phyloP scores from a whole-genome alignment of 2,329 filamentous ascomycete species.

The Tolypocladium ophioglossoides region DNA sequence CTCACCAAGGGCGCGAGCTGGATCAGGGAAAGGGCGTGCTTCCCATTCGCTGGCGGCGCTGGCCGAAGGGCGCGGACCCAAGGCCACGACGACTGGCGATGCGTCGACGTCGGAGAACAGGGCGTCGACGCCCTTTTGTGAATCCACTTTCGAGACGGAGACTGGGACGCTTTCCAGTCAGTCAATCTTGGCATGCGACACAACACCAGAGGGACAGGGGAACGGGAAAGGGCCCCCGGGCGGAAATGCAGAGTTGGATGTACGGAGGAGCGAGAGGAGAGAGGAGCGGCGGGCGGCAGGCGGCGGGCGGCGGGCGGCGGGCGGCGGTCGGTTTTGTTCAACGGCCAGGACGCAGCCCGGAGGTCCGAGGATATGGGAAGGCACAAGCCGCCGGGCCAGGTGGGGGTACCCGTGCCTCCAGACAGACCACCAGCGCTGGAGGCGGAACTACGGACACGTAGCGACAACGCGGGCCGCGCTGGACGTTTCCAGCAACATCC shows the following conservation, averaged over 20 bases:
- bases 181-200: not conserved
- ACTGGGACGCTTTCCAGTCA: not conserved
- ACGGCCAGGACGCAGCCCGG: not conserved
- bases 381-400: not conserved
- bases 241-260: not conserved
- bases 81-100: not conserved
- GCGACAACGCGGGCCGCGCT: too few species aligned
- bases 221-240: not conserved
- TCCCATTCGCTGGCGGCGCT: conserved; percentile 4
- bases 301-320: not conserved
- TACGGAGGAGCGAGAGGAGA: not conserved
- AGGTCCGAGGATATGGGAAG: not conserved
- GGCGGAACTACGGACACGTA: not conserved
- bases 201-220: not conserved
- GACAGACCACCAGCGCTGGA: too few species aligned
- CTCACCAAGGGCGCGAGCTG: conserved; percentile 4
- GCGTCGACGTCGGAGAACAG: not conserved
- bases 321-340: conserved; percentile 2
- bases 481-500: not conserved
- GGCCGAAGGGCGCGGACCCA: not conserved
- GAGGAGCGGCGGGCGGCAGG: not conserved
- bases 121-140: not conserved
- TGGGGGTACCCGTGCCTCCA: too few species aligned
- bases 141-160: not conserved
- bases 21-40: conserved; percentile 5